These are phyloP conservation scores for Didymella arachidicola DNA, from an alignment of 2,329 filamentous ascomycete species.

Conservation along the genomic window DNA sequence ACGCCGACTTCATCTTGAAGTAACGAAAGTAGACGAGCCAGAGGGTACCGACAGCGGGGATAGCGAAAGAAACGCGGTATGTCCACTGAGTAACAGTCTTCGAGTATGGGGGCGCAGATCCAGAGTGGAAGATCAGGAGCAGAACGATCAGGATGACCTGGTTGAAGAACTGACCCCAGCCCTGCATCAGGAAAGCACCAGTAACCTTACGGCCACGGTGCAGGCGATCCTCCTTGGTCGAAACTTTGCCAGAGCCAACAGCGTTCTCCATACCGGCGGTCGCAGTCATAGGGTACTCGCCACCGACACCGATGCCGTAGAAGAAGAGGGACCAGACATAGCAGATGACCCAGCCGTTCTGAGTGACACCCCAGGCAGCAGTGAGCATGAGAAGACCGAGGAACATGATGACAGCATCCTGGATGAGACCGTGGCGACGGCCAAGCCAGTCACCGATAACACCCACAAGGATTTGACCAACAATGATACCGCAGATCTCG, in stretches of 20 bases:
- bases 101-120: constrained; percentile 77
- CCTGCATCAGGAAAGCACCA: constrained; percentile 96
- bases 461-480: constrained; percentile 85
- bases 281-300: constrained; percentile 96
- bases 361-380: constrained; percentile 83
- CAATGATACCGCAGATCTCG: constrained; percentile 93
- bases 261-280: constrained; percentile 94
- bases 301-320: constrained; percentile 77
- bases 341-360: constrained; percentile 96
- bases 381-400: constrained; percentile 90
- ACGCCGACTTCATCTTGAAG: constrained; percentile 91
- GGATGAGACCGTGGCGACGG: constrained; percentile 92
- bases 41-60: constrained; percentile 87
- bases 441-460: constrained; percentile 82
- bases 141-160: constrained; percentile 87
- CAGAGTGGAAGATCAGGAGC: constrained; percentile 87
- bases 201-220: constrained; percentile 97
- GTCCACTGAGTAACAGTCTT: constrained; percentile 82
- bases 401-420: constrained; percentile 95
- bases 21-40: constrained; percentile 97
- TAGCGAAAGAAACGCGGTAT: constrained; percentile 89
- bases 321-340: constrained; percentile 96
- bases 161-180: constrained; percentile 96
- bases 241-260: constrained; percentile 83
- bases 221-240: constrained; percentile 89